A percentile compares a stretch with the other conserved stretches of the same genome.
phyloP scores from a whole-genome alignment of 306 rosid genomes.

The Mimosa bimucronata region DNA sequence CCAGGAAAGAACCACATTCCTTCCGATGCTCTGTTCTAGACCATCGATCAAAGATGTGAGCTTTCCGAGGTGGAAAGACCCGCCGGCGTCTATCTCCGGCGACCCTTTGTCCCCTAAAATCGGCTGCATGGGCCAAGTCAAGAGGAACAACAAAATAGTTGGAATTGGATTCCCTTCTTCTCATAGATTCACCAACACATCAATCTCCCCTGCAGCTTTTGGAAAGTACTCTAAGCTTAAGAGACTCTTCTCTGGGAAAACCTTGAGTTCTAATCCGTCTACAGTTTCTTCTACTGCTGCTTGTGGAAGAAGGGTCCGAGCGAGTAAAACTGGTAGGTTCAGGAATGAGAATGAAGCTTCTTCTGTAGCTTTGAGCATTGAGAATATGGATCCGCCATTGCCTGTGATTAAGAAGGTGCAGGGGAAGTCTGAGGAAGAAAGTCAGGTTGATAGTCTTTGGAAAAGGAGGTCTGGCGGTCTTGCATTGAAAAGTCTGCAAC shows the following conservation, averaged over 20 bases:
- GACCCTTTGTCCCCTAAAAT: conserved; percentile 86
- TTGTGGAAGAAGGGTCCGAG: conserved; percentile 41
- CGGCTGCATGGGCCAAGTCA: conserved; percentile 96
- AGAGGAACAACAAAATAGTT: conserved; percentile 70
- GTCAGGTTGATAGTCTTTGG: conserved; percentile 56
- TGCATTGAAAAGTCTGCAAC: conserved; percentile 55
- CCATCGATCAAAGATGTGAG: conserved; percentile 66
- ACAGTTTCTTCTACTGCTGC: conserved; percentile 25
- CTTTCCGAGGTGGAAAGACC: conserved; percentile 45
- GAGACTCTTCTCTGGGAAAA: conserved; percentile 70
- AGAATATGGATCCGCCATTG: conserved; percentile 75
- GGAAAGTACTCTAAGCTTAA: conserved; percentile 71
- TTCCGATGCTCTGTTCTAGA: conserved; percentile 85
- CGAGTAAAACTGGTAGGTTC: conserved; percentile 16
- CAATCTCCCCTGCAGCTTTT: conserved; percentile 32
- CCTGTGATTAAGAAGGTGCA: conserved; percentile 56
- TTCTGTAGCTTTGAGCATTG: conserved; percentile 41
- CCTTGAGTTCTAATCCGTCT: conserved; percentile 46
- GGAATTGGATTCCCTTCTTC: conserved; percentile 65
- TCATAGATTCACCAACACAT: conserved; percentile 39
- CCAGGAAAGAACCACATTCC: conserved; percentile 57
- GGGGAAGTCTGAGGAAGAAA: conserved; percentile 40
- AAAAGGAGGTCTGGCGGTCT: conserved; percentile 73
- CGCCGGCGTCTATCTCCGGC: conserved; percentile 30
- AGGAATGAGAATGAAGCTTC: conserved; percentile 36